Conservation (phyloP, 2,329 filamentous ascomycete species). For the Gnomoniopsis smithogilvyi region DNA sequence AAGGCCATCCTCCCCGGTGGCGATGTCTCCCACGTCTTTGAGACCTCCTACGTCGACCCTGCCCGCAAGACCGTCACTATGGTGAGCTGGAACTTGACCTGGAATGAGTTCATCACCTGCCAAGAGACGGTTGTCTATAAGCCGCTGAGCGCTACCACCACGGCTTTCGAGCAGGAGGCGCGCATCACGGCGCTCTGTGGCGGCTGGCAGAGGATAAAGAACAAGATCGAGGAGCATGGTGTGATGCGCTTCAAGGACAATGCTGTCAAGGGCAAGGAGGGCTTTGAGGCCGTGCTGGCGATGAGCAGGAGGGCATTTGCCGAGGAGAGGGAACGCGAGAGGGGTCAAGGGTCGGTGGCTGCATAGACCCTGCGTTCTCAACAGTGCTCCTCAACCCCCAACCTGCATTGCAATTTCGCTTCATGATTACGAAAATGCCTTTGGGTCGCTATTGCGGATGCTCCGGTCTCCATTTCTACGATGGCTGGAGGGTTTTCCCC, state of each 20-base stretch:
- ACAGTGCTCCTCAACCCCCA: neutral
- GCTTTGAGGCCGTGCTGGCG: slow-evolving; percentile 90
- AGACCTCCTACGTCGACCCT: slow-evolving; percentile 93
- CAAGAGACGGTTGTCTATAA: slow-evolving; percentile 90
- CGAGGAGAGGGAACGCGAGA: slow-evolving; percentile 72
- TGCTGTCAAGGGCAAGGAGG: slow-evolving; percentile 83
- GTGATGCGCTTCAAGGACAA: slow-evolving; percentile 91
- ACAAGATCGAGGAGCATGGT: slow-evolving; percentile 89
- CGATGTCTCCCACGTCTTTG: slow-evolving; percentile 86
- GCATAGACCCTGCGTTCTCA: neutral
- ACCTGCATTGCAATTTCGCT: neutral
- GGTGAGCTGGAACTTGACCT: slow-evolving; percentile 93
- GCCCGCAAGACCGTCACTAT: slow-evolving; percentile 83
- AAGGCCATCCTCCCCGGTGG: slow-evolving; percentile 70
- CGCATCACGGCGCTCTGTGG: slow-evolving; percentile 92
- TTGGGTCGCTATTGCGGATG: neutral
- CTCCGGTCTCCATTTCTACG: too few species aligned
- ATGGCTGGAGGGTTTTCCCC: neutral
- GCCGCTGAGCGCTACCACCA: slow-evolving; percentile 58
- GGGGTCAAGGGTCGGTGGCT: slow-evolving; percentile 6
- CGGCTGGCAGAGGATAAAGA: slow-evolving; percentile 96
- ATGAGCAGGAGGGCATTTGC: slow-evolving; percentile 91
- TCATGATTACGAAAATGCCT: neutral
- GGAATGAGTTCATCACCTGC: slow-evolving; percentile 83
- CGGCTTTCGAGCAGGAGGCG: slow-evolving; percentile 84